Conservation (phyloP, 345 rosid genomes). For the Euphorbia peplus region DNA sequence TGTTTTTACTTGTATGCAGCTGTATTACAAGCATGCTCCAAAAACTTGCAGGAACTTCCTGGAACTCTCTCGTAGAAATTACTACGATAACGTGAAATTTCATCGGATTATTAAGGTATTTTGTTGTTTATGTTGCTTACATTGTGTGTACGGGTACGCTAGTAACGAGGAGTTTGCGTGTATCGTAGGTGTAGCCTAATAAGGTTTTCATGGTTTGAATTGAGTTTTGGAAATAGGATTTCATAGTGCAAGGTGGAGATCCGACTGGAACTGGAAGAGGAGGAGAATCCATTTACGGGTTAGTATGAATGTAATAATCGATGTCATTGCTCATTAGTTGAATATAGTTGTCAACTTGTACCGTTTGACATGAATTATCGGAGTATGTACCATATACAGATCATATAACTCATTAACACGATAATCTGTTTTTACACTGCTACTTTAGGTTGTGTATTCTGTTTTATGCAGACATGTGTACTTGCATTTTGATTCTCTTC, state of each 20-base stretch:
- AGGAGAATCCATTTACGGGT: constrained; percentile 93
- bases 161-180: no score
- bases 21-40: constrained; percentile 85
- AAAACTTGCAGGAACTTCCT: constrained; percentile 93
- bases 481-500: background rate
- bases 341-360: no score
- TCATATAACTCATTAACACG: no score
- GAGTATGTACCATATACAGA: no score
- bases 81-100: constrained; percentile 75
- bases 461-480: background rate
- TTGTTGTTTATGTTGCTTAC: background rate
- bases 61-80: constrained; percentile 81
- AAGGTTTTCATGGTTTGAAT: background rate
- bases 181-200: no score
- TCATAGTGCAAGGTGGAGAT: constrained; percentile 98
- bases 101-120: constrained; percentile 91
- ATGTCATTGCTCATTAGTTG: background rate
- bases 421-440: no score
- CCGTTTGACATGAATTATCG: no score
- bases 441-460: background rate
- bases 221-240: constrained; percentile 53
- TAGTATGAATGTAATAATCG: constrained; percentile 9
- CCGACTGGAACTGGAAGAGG: constrained; percentile 98
- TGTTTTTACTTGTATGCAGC: constrained; percentile 39
- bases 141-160: no score